phyloP scores from a whole-genome alignment of 306 rosid genomes.

The Benincasa hispida region DNA sequence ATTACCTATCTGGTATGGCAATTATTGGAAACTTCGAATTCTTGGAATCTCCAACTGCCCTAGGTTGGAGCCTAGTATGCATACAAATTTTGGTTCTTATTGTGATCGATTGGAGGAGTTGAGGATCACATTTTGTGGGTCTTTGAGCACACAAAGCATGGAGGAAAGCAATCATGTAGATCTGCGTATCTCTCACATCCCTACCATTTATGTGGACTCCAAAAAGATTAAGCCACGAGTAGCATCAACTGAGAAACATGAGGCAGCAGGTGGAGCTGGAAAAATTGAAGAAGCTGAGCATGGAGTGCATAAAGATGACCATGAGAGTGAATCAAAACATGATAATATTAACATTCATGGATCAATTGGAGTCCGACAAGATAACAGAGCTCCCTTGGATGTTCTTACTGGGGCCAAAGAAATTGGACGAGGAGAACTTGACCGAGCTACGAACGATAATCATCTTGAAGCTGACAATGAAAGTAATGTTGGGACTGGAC shows the following conservation, averaged over 20 bases:
- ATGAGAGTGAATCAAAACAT: not conserved
- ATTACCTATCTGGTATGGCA: not conserved
- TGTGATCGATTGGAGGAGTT: not conserved
- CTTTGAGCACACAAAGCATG: not conserved
- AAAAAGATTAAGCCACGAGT: not conserved
- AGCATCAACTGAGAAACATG: not conserved
- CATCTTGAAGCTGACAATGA: not conserved
- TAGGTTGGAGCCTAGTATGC: not conserved
- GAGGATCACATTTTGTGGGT: constrained; percentile 3
- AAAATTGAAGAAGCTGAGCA: too few relatives aligned
- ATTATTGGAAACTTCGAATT: not conserved
- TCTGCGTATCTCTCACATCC: not conserved
- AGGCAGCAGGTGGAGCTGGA: not conserved
- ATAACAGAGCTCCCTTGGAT: not conserved
- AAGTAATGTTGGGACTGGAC: too few relatives aligned
- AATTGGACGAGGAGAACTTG: not conserved
- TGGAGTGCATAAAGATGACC: not conserved
- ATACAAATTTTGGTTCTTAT: accelerated
- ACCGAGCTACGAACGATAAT: not conserved
- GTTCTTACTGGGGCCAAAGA: not conserved
- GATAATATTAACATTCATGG: not conserved
- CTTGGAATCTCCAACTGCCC: constrained; percentile 6
- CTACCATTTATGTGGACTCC: not conserved
- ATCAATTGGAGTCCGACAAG: too few relatives aligned
- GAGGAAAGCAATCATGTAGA: not conserved